These are phyloP conservation scores for Delonix regia DNA, from an alignment of 306 rosid species.

Conservation along the genomic window DNA sequence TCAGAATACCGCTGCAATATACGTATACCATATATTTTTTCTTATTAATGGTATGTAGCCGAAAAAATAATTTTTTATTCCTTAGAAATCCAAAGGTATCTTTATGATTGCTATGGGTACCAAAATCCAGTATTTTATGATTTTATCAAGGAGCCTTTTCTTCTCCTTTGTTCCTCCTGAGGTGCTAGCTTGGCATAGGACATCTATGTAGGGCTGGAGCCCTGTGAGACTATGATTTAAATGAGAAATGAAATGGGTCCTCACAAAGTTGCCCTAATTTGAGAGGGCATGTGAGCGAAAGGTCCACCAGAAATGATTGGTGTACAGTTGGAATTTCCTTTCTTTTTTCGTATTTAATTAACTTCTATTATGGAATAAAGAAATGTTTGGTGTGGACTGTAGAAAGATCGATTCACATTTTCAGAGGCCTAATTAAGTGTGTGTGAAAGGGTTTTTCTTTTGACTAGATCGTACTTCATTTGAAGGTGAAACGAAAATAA, in stretches of 20 bases:
- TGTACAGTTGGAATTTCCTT: constrained; percentile 3
- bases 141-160: neutral
- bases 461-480: too few relatives aligned
- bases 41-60: neutral
- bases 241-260: neutral
- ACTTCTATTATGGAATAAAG: neutral
- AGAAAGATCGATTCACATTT: neutral
- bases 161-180: neutral
- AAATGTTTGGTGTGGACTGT: neutral
- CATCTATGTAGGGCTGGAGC: neutral
- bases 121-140: neutral
- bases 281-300: neutral
- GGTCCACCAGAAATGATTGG: constrained; percentile 30
- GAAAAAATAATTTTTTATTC: neutral
- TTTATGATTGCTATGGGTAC: neutral
- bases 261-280: neutral
- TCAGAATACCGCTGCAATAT: too few relatives aligned
- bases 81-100: neutral
- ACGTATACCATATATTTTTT: neutral
- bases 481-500: too few relatives aligned
- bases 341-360: neutral
- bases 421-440: neutral
- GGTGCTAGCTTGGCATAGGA: constrained; percentile 1
- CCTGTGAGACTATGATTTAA: neutral
- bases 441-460: neutral